A percentile compares a stretch with the other conserved stretches of the same genome.
Evolutionary conservation across 495 filamentous ascomycete genomes (phyloP).

Genomic region (Hyphodiscus hymeniophilus): DNA sequence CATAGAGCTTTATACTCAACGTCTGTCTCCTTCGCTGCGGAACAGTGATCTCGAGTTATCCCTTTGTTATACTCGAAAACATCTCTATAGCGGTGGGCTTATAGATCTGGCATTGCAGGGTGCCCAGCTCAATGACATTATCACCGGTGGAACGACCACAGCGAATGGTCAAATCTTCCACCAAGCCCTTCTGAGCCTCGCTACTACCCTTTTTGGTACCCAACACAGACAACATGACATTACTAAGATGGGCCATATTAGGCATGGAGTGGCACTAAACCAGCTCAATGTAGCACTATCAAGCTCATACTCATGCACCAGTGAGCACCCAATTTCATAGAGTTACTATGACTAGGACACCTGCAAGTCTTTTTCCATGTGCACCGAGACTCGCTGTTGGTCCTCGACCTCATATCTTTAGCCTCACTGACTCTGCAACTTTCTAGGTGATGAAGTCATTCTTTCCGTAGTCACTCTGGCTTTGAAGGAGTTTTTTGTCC

Average conservation of each 20-base stretch:
- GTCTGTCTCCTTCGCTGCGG: background rate
- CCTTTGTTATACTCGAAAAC: slow-evolving; percentile 3
- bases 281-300: slow-evolving; percentile 2
- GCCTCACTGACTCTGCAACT: too few relatives aligned
- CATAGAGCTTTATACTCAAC: background rate
- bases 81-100: slow-evolving; percentile 2
- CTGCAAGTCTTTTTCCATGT: too few relatives aligned
- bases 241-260: background rate
- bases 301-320: background rate
- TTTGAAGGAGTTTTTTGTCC: background rate
- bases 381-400: too few relatives aligned
- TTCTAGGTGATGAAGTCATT: background rate
- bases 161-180: background rate
- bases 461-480: background rate
- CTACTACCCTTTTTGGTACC: slow-evolving; percentile 1
- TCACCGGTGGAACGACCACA: background rate
- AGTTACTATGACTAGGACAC: too few relatives aligned
- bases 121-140: background rate
- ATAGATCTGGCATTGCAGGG: slow-evolving; percentile 1
- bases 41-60: background rate
- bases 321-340: too few relatives aligned
- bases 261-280: background rate
- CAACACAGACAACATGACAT: background rate
- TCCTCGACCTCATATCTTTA: too few relatives aligned
- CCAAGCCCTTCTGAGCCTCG: background rate